Evolutionary conservation across 768 basidiomycete genomes (phyloP), one percentile per base, ranked within the genome.

Genomic region (Ramaria rubella): DNA sequence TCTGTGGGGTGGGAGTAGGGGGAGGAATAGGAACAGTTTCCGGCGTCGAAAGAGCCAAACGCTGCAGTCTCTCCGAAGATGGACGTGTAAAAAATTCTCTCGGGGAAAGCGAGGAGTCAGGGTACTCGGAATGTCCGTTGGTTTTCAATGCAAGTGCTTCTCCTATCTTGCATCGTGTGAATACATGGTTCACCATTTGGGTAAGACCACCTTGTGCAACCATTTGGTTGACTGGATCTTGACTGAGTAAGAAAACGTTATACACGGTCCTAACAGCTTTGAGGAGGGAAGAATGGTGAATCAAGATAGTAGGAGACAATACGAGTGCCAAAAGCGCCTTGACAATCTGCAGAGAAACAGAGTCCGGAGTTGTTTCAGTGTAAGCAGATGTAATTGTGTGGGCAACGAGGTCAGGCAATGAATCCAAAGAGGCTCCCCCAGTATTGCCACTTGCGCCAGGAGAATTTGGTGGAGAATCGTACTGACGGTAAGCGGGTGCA

Each of bases 251-350:
- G 69, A 98, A 99, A 58, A 99, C 86, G 68, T 99, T 98, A 75
- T 98, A 99, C 3, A 99, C 96, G 19, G 96, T 97, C 46, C 96
- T 82, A 30, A 99, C 90, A 27, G 94, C 93, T 69, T 97, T 97
- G 62, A 99, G 80, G 43, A 99, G 77, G 11, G 92, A 89, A 4
- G 94, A 96, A 67, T 98, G 96, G 70, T 99, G 96, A 3, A 98
- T 91, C 26, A 93, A 77, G 38, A 87, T 81, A 5, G 85, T 88
- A 4, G 88, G 78, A 1, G 94, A 97, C 46, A 99, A 76, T 29
- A 98, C 85, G 48, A 98, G 74, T 1, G 93, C 79, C 36, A 99
- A 81, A 17, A 99, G 77, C 2, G 93, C 94, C 68, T 97, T 98
- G 60, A 99, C 92, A 57, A 99, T 93, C 66, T 98, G 96, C 4